Base-by-base conservation (phyloP, 2,329 filamentous ascomycete genomes). In the Neofusicoccum cordaticola region DNA sequence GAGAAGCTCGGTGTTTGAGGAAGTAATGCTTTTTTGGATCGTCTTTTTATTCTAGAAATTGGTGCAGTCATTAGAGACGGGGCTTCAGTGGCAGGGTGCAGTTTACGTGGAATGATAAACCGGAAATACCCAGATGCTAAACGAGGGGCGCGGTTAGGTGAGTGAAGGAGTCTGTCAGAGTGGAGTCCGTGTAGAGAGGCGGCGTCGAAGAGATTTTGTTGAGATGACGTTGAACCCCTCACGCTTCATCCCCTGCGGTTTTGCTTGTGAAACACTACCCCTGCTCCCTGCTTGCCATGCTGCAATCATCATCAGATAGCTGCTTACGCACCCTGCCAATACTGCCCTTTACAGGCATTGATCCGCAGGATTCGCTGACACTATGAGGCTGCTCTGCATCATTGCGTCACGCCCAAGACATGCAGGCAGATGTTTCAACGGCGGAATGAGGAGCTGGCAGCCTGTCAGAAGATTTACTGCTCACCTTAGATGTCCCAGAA, bases 1-100 rank as follows among this genome's bases (percentile, higher is more conserved):
- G 65, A 69, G 56, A 71, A 66, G 58, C 64, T 74, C 51, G 68
- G 70, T 0, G 63, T 73, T 50, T 74, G 17, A 56, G 22, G 3
- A 11, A 56, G 22, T 7, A 11, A 6, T 11, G 19, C 1, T 22
- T 35, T 50, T 12, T 22, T 7, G 27, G 6, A 31, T 34, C 37
- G 45, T 12, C 15, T 27, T 17, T 9, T 13, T 35, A 22, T 44
- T 13, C 22, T 58, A 45, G 53, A 58, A 2, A 13, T 17, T 7
- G 22, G 34, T 27, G 19, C 3, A 1, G 2, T 12, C 3, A 37
- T 60, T 60, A 60, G 56, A 60, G 56, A 37, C 5, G 42, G 42
- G 19, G 56, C 56, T 60, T 37, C 56, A 47, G 42, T 8, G 31
- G 56, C 56, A 4, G 56, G 15, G 11, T 27, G 42, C n/a, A 22